Evolutionary conservation across 2,329 filamentous ascomycete species (phyloP).

Genomic region (Didymella lethalis): DNA sequence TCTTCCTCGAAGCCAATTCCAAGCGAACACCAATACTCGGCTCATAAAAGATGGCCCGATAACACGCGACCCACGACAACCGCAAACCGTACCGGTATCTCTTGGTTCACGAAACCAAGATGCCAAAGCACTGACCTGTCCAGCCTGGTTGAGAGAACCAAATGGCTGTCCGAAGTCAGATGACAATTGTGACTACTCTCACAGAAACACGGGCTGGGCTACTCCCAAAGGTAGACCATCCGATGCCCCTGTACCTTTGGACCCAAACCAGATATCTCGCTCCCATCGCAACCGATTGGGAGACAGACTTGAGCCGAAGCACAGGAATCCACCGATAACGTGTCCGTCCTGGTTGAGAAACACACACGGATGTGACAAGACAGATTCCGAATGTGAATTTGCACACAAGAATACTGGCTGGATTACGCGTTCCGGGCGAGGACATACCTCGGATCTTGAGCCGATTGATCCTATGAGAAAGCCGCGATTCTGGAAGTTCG

Average conservation of each 20-base stretch:
- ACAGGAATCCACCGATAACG: neutral
- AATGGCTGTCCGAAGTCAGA: conserved; percentile 21
- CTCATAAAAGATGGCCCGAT: too few species aligned
- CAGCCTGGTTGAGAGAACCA: conserved; percentile 19
- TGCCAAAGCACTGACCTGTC: conserved; percentile 19
- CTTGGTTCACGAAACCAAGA: conserved; percentile 2
- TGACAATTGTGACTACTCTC: conserved; percentile 16
- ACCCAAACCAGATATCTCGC: conserved; percentile 6
- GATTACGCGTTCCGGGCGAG: neutral
- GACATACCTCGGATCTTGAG: neutral
- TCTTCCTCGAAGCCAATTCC: neutral
- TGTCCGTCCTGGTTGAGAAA: neutral
- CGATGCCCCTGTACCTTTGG: neutral
- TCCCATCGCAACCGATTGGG: neutral
- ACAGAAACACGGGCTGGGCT: conserved; percentile 17
- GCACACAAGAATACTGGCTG: conserved; percentile 16
- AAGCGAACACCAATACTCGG: neutral
- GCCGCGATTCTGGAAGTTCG: neutral
- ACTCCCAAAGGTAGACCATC: conserved; percentile 12
- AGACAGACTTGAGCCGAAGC: neutral
- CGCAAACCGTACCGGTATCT: too few species aligned
- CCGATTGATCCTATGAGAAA: neutral
- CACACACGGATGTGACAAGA: neutral
- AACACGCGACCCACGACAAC: neutral
- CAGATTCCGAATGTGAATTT: neutral